Conservation (phyloP, 495 filamentous ascomycete genomes). For the Hypoxylon fragiforme region DNA sequence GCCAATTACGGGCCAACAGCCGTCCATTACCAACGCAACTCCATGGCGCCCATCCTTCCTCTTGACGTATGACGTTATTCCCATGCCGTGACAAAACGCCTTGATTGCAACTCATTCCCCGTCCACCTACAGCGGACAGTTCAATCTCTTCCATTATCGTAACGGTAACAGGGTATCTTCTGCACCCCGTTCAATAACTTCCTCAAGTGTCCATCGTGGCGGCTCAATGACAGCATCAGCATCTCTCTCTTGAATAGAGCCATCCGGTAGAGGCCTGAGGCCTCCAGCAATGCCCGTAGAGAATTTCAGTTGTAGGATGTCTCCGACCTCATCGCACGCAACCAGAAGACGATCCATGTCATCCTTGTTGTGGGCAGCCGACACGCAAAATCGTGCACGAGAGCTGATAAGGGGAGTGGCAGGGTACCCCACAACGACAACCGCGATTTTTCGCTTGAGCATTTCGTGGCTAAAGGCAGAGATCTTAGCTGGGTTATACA, state of each 20-base stretch:
- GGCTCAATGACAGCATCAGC: slow-evolving; percentile 57
- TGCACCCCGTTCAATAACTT: slow-evolving; percentile 77
- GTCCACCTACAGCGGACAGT: slow-evolving; percentile 7
- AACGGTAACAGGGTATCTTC: slow-evolving; percentile 76
- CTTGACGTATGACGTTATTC: slow-evolving; percentile 29
- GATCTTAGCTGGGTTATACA: slow-evolving; percentile 98
- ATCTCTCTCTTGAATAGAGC: slow-evolving; percentile 64
- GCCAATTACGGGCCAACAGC: slow-evolving; percentile 25
- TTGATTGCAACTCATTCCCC: slow-evolving; percentile 24
- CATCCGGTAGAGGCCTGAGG: slow-evolving; percentile 70
- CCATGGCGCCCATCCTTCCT: slow-evolving; percentile 37
- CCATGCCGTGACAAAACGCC: slow-evolving; percentile 34
- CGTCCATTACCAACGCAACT: slow-evolving; percentile 34
- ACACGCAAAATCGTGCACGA: slow-evolving; percentile 92
- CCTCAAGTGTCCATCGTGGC: slow-evolving; percentile 80
- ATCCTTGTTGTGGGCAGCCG: slow-evolving; percentile 95
- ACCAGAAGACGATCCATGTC: slow-evolving; percentile 88
- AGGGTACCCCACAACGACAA: slow-evolving; percentile 96
- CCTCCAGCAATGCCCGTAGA: slow-evolving; percentile 92
- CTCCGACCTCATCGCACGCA: slow-evolving; percentile 91
- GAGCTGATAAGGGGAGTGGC: slow-evolving; percentile 96
- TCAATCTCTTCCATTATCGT: slow-evolving; percentile 43
- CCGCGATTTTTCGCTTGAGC: slow-evolving; percentile 96
- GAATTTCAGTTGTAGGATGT: slow-evolving; percentile 92
- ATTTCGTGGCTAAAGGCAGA: slow-evolving; percentile 98